Base-by-base conservation (phyloP, 164 flowering plant genomes). In the Kalanchoe fedtschenkoi region DNA sequence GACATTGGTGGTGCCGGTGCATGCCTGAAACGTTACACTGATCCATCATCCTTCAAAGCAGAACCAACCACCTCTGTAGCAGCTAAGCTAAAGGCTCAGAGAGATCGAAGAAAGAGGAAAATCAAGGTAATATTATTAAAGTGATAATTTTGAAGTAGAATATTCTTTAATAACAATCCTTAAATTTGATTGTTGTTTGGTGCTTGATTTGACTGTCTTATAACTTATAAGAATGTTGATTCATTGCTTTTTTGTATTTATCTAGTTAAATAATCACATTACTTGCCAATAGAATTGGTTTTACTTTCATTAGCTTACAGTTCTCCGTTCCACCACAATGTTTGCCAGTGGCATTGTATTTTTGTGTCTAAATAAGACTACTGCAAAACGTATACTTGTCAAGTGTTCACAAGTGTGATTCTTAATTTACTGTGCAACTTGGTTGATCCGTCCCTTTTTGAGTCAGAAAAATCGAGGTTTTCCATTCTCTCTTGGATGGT, bases 1-100 rank as follows among this genome's bases (percentile, higher is more conserved):
- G 99, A 95, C 75, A 70, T 84, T 72, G 96, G 90, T 1, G 99
- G 99, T 66, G 99, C 96, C 77, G 99, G 97, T 62, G 90, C 97
- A 61, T 91, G 97, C 74, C 77, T 87, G 68, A 95, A 91, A 76
- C 86, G 99, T 46, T 95, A 87, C 69, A 81, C 96, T 37, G 96
- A 95, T 78, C 99, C 99, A 53, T 91, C 99, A 62, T 84, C 85
- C 69, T 89, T 82, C 65, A 91, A 80, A 80, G 71, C 68, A 28
- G 90, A 87, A 68, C 28, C 80, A 28, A 58, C 77, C 44, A 61
- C 77, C 60, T 66, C 74, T 68, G 77, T 34, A 58, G 65, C 61
- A 30, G 47, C 73, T 33, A 68, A 62, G 54, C 26, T 54, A 39
- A 81, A 83, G 26, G 62, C 70, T 65, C 86, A 71, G 26, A 83